Percentiles rank a stretch among this genome's conserved stretches.
Conservation (phyloP, 441 rosid genomes). For the Macaranga tanarius region DNA sequence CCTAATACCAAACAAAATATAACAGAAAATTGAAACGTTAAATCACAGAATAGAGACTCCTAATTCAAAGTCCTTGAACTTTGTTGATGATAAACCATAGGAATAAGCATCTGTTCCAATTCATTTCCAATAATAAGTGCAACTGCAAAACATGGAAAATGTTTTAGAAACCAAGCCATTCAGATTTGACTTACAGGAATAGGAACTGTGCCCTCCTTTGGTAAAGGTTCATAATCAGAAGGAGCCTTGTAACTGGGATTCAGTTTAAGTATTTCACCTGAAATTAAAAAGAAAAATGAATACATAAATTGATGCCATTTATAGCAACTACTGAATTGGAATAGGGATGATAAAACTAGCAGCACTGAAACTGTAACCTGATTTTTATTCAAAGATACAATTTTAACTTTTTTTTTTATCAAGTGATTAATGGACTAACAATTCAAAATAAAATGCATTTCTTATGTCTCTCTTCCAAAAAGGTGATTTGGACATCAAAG, state of each 20-base stretch:
- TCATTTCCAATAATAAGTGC: neutral
- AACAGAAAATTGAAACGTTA: neutral
- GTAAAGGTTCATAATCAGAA: conserved; percentile 73
- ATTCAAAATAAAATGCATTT: neutral
- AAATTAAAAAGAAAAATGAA: conserved; percentile 10
- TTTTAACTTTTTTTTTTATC: neutral
- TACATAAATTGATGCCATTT: conserved; percentile 13
- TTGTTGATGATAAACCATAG: neutral
- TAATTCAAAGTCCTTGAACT: neutral
- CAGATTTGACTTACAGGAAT: conserved; percentile 60
- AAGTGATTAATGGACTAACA: neutral
- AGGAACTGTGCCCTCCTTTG: conserved; percentile 72
- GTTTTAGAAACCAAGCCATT: neutral
- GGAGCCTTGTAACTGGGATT: conserved; percentile 85
- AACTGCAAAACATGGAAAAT: neutral
- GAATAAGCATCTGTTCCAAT: neutral
- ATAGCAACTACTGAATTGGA: conserved; percentile 1
- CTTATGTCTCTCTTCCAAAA: neutral
- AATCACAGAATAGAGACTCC: neutral
- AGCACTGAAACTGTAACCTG: neutral
- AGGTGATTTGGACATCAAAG: neutral
- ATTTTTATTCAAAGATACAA: neutral
- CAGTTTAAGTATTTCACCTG: conserved; percentile 80
- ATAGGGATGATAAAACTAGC: neutral
- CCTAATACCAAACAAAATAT: neutral